Conservation (phyloP, 2,329 filamentous ascomycete genomes). For the Fusarium chuoi region DNA sequence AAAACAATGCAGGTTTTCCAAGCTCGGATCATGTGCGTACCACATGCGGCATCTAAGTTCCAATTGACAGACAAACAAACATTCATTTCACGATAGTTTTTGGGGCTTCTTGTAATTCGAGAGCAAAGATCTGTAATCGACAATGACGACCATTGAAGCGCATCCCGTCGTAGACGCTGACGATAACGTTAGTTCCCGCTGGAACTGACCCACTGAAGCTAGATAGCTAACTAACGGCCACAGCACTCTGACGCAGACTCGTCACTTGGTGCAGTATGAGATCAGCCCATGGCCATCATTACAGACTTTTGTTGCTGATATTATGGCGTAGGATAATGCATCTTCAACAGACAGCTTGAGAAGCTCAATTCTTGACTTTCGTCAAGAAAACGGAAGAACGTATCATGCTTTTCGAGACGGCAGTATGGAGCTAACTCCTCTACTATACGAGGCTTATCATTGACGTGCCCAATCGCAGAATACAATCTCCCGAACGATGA, state of each 20-base stretch:
- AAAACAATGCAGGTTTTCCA: neutral
- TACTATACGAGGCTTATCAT: fast-evolving
- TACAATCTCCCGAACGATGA: conserved; percentile 19
- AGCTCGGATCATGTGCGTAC: neutral
- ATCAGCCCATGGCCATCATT: too few relatives aligned
- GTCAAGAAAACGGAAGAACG: conserved; percentile 20
- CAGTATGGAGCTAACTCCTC: neutral
- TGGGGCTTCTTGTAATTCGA: neutral
- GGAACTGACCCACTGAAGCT: too few relatives aligned
- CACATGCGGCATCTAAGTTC: conserved; percentile 10
- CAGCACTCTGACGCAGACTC: neutral
- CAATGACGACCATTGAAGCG: conserved; percentile 19
- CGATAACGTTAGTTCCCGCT: neutral
- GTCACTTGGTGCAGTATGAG: neutral
- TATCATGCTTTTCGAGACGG: conserved; percentile 18
- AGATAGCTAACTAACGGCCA: neutral
- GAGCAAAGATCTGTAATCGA: neutral
- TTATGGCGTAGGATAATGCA: neutral
- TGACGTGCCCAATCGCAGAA: neutral
- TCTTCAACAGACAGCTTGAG: conserved; percentile 21
- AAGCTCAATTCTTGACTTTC: conserved; percentile 14
- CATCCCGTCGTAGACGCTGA: conserved; percentile 9
- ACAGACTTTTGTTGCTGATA: neutral
- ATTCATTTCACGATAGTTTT: neutral
- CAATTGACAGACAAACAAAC: neutral